These are phyloP conservation scores for Rhodofomes roseus DNA, from an alignment of 1,284 basidiomycete species.

Conservation along the genomic window DNA sequence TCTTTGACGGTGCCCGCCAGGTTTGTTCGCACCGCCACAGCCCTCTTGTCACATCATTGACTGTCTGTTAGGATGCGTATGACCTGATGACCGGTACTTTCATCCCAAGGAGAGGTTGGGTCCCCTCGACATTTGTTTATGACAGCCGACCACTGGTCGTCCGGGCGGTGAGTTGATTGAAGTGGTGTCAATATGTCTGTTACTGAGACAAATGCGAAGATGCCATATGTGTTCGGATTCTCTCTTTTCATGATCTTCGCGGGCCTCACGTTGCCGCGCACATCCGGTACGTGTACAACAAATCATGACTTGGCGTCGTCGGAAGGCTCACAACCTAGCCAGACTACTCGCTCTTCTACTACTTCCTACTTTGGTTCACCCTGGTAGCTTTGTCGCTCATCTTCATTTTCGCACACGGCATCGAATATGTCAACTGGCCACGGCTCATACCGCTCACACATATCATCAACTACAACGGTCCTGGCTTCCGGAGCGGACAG, in stretches of 20 bases:
- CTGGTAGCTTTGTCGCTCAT: constrained; percentile 56
- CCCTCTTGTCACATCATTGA: constrained; percentile 6
- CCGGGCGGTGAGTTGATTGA: constrained; percentile 71
- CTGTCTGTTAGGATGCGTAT: constrained; percentile 70
- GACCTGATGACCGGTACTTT: constrained; percentile 94
- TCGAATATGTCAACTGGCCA: constrained; percentile 95
- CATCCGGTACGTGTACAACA: constrained; percentile 61
- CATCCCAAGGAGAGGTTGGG: constrained; percentile 67
- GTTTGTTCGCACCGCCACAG: constrained; percentile 33
- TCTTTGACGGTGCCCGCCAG: constrained; percentile 92
- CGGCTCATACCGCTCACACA: constrained; percentile 83
- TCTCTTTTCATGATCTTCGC: constrained; percentile 86
- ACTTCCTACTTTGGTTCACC: constrained; percentile 76
- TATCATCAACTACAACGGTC: constrained; percentile 83
- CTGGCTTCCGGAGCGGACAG: constrained; percentile 76
- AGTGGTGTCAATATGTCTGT: too few relatives aligned
- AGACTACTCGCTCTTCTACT: constrained; percentile 78
- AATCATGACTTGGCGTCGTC: not conserved
- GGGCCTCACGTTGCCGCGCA: constrained; percentile 77
- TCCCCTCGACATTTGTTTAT: constrained; percentile 60
- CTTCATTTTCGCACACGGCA: constrained; percentile 77
- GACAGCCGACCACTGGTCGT: constrained; percentile 80
- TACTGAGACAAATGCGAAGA: constrained; percentile 40
- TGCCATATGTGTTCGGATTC: constrained; percentile 82
- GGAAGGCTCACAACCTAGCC: constrained; percentile 43